Evolutionary conservation across 176 grass and related monocot species (phyloP).

Genomic region (bread wheat (Triticum aestivum)): IWGSC_CS_RefSeq_v2.1 NC_057812.1:482846058-482846557

Average conservation of each 20-base stretch:
- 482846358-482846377: conserved; percentile 87
- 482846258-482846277: conserved; percentile 19
- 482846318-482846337: conserved; percentile 65
- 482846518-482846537: conserved; percentile 74
- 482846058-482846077: not conserved
- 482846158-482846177: conserved; percentile 36
- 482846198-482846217: not conserved
- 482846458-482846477: conserved; percentile 13
- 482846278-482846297: conserved; percentile 75
- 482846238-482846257: not conserved
- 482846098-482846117: conserved; percentile 13
- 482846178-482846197: conserved; percentile 32
- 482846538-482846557: conserved; percentile 71
- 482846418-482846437: not conserved
- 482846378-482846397: conserved; percentile 74
- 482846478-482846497: conserved; percentile 47
- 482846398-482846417: not conserved
- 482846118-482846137: conserved; percentile 35
- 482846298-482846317: conserved; percentile 18
- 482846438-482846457: not conserved
- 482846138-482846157: conserved; percentile 57
- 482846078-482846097: not conserved
- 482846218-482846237: conserved; percentile 13
- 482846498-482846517: conserved; percentile 71
- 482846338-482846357: conserved; percentile 23